These are phyloP conservation scores for Vitellaria paradoxa DNA, from an alignment of 179 eudicot genomes.

Conservation along the genomic window DNA sequence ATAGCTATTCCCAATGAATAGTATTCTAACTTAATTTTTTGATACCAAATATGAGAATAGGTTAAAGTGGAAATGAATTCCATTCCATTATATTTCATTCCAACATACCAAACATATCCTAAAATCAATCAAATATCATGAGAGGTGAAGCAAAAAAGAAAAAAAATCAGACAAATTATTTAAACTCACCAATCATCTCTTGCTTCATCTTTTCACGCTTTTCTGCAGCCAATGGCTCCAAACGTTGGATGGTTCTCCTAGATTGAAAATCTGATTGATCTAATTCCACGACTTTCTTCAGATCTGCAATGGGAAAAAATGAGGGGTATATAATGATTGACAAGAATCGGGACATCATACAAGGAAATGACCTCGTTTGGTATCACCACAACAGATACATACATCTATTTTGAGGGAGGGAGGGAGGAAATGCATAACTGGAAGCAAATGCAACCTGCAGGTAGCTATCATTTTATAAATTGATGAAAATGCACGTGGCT, in stretches of 20 bases:
- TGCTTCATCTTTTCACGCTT: conserved; percentile 95
- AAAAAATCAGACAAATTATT: background rate
- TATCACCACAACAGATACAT: background rate
- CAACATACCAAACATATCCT: too few species aligned
- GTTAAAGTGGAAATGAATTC: too few species aligned
- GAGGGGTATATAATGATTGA: background rate
- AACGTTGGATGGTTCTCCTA: conserved; percentile 59
- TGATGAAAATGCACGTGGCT: background rate
- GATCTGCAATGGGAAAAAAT: conserved; percentile 35
- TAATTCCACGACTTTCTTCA: conserved; percentile 75
- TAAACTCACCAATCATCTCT: conserved; percentile 84
- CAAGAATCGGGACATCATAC: background rate
- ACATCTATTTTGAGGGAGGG: background rate
- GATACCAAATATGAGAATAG: too few species aligned
- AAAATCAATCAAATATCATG: background rate
- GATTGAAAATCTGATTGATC: conserved; percentile 77
- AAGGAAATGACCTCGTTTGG: background rate
- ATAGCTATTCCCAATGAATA: too few species aligned
- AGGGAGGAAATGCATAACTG: background rate
- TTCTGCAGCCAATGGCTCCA: conserved; percentile 90
- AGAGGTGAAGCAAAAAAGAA: background rate
- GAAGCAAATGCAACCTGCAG: background rate
- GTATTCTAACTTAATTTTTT: too few species aligned
- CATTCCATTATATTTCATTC: too few species aligned
- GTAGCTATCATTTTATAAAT: background rate